These are phyloP conservation scores for Jaenimonas drosophilae DNA, from an alignment of 208 protist genomes.

Conservation along the genomic window DNA sequence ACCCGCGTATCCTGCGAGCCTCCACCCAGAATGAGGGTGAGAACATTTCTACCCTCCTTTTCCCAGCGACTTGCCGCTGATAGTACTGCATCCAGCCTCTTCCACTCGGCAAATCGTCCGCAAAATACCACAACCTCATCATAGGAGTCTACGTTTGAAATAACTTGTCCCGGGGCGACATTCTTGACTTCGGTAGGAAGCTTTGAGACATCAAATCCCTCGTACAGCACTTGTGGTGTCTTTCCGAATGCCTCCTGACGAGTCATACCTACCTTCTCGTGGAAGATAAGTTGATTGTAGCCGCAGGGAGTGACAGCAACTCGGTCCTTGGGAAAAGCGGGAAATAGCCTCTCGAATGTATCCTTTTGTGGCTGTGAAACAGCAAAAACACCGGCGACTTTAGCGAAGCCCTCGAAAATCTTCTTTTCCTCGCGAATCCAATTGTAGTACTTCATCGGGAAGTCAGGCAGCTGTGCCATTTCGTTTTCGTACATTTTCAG, in stretches of 20 bases:
- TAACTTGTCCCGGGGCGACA: slow-evolving; percentile 15
- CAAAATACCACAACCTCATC: slow-evolving; percentile 60
- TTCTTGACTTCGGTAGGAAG: slow-evolving; percentile 15
- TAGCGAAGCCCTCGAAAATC: slow-evolving; percentile 35
- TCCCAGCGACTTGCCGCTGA: slow-evolving; percentile 45
- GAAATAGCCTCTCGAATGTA: slow-evolving; percentile 45
- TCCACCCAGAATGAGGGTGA: slow-evolving; percentile 48
- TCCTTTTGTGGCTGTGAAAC: slow-evolving; percentile 56
- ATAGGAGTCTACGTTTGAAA: slow-evolving; percentile 45
- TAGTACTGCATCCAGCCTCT: slow-evolving; percentile 54
- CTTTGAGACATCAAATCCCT: slow-evolving; percentile 24
- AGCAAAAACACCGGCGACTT: slow-evolving; percentile 52
- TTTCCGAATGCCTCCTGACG: slow-evolving; percentile 38
- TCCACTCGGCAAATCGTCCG: slow-evolving; percentile 75
- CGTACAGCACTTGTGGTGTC: slow-evolving; percentile 51
- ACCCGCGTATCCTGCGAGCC: slow-evolving; percentile 42
- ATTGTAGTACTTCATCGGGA: slow-evolving; percentile 67
- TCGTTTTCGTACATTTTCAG: slow-evolving; percentile 82
- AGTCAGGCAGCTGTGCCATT: slow-evolving; percentile 44
- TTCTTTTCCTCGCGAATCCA: slow-evolving; percentile 49
- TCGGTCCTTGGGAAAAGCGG: slow-evolving; percentile 36
- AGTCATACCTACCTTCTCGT: slow-evolving; percentile 44
- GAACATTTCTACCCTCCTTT: slow-evolving; percentile 29
- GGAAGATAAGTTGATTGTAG: slow-evolving; percentile 70
- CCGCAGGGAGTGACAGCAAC: slow-evolving; percentile 56